Evolutionary conservation across 139 green algal species (phyloP).

Genomic region (Auxenochlorella protothecoides): DNA sequence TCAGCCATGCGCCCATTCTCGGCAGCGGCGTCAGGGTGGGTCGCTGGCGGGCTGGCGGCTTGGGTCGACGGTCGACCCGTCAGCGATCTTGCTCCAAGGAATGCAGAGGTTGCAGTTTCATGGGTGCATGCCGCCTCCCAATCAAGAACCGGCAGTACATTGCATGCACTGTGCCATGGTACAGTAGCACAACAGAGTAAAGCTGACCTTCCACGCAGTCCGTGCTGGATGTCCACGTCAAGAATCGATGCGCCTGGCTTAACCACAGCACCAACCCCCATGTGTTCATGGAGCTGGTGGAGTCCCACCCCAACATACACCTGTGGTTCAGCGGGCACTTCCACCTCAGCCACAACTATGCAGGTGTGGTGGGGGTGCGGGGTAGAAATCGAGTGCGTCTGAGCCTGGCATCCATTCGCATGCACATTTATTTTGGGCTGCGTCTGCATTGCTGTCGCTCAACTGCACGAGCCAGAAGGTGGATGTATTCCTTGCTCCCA

Average conservation of each 20-base stretch:
- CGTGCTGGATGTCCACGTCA: constrained; percentile 69
- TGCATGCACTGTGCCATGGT: too few species aligned
- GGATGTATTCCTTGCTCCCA: neutral
- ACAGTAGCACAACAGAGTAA: too few species aligned
- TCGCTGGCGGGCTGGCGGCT: too few species aligned
- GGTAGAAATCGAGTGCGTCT: constrained; percentile 9
- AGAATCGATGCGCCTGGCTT: constrained; percentile 66
- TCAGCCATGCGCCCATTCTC: constrained; percentile 65
- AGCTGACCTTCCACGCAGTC: neutral
- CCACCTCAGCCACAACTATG: constrained; percentile 70
- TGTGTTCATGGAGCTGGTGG: constrained; percentile 55
- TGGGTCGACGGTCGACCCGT: too few species aligned
- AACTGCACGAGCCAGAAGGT: neutral
- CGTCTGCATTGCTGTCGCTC: neutral
- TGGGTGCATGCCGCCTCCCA: too few species aligned
- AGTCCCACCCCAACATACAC: constrained; percentile 44
- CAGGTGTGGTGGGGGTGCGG: constrained; percentile 43
- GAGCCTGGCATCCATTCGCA: neutral
- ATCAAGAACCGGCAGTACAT: too few species aligned
- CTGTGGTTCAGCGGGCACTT: constrained; percentile 70
- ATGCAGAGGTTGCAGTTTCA: too few species aligned
- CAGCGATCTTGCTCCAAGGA: too few species aligned
- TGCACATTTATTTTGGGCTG: neutral
- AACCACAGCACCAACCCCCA: constrained; percentile 39
- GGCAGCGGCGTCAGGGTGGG: constrained; percentile 60